Evolutionary conservation across 164 flowering plant genomes (phyloP), one percentile per base, ranked within the genome.

Genomic region (Nymphaea colorata): DNA sequence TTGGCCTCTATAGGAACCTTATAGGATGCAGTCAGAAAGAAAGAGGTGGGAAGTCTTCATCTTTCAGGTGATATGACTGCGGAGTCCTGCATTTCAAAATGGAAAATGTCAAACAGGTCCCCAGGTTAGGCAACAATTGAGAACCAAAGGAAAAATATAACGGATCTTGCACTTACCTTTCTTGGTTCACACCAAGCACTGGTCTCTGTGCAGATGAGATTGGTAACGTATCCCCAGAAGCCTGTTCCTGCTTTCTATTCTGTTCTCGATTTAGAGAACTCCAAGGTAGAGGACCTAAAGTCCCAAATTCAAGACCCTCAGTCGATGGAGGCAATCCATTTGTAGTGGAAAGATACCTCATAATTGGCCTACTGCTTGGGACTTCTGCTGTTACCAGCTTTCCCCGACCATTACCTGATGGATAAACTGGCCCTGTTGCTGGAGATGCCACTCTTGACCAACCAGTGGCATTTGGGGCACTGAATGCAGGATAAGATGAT

Each of bases 11-110:
- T 61, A 61, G 0, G n/a, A 12, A 61, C 64, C 7, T 17, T 4
- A 12, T 17, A 11, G 7, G 25, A 17, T 61, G 41, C 65, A 12
- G 17, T 84, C 81, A 82, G 53, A 41, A 41, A 2, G 85, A 76
- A 68, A 87, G 72, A 65, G 89, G 89, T 3, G 92, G 91, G 74
- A 86, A 86, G 61, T 86, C 91, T 64, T 86, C 86, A 65, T 86
- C 85, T 77, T 79, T 86, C 67, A 86, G 74, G 42, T 69, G 82
- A 72, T 80, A 86, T 2, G 84, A 65, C 61, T 74, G 80, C 59
- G 64, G 55, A 6, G 76, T 42, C 42, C 70, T 67, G 82, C 90
- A 83, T 72, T 72, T 25, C 36, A 25, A 25, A 25, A 25, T 25
- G 36, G 36, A 25, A 25, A 25, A 25, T 25, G 36, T 25, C 36